Base-by-base conservation (phyloP, 306 rosid genomes). In the Cercis canadensis region DNA sequence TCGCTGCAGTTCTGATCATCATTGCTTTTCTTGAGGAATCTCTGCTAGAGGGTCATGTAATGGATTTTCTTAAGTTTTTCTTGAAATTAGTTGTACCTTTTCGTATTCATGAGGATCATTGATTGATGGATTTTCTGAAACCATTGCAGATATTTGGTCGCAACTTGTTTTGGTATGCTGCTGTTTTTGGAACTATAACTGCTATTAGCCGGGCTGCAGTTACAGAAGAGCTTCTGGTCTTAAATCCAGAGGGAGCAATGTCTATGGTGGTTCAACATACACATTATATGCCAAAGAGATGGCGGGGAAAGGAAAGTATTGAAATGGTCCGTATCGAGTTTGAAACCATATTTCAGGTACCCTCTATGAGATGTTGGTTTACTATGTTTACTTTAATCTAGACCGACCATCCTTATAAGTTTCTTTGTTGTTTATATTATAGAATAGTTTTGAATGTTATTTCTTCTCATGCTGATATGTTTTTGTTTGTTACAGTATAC, bases 151-250 rank as follows among this genome's bases (percentile, higher is more conserved):
- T 94, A 79, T 87, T 86, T 75, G 99, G 96, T 43, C 97, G 90
- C 82, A 95, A 89, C 84, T 87, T 95, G 87, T 67, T 95, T 41
- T 95, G 97, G 99, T 95, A 95, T 79, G 96, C 90, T 80, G 96
- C 96, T 76, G 91, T 91, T 75, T 94, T 89, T 82, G 96, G 97
- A 73, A 75, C 96, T 65, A 85, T 91, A 78, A 91, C 96, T 40
- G 97, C 97, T 5, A 82, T 91, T 71, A 82, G 89, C 77, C 83
- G 97, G 77, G 95, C 92, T 74, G 90, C 89, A 0, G 60, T 89
- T 17, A 24, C 82, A 4, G 76, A 89, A 69, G 97, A 95, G 66
- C 89, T 86, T 70, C 83, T 91, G 50, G 87, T 95, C 72, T 82
- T 83, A 70, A 95, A 95, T 69, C 87, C 96, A 0, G 89, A 84